These are phyloP conservation scores for Mycena galericulata DNA, from an alignment of 768 basidiomycete species.

Conservation along the genomic window DNA sequence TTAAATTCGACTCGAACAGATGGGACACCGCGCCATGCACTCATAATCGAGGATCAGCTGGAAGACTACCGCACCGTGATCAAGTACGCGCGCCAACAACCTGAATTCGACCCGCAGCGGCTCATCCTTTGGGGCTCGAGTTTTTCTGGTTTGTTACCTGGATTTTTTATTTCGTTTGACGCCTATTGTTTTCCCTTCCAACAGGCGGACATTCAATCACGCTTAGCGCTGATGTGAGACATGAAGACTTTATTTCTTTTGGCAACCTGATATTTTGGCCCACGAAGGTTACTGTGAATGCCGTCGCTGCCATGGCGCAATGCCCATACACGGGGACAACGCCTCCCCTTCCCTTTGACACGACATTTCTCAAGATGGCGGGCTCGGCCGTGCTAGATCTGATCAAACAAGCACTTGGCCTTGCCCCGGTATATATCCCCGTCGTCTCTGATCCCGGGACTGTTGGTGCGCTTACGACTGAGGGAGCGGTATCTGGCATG, in stretches of 20 bases:
- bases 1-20: slow-evolving; percentile 36
- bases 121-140: slow-evolving; percentile 50
- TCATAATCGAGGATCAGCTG: slow-evolving; percentile 48
- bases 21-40: slow-evolving; percentile 44
- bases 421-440: slow-evolving; percentile 44
- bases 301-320: slow-evolving; percentile 46
- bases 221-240: slow-evolving; percentile 43
- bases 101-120: slow-evolving; percentile 45
- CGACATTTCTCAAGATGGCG: slow-evolving; percentile 36
- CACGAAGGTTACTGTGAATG: slow-evolving; percentile 40
- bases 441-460: slow-evolving; percentile 41
- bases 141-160: slow-evolving; percentile 19
- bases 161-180: background rate
- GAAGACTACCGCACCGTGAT: slow-evolving; percentile 53
- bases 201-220: slow-evolving; percentile 47
- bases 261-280: background rate
- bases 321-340: slow-evolving; percentile 46
- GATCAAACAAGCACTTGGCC: slow-evolving; percentile 40
- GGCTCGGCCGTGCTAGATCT: slow-evolving; percentile 39
- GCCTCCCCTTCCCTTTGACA: slow-evolving; percentile 15
- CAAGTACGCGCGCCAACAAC: slow-evolving; percentile 44
- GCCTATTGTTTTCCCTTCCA: background rate
- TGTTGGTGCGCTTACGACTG: slow-evolving; percentile 43
- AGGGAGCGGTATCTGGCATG: slow-evolving; percentile 39
- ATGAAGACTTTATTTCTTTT: background rate